Evolutionary conservation across 768 basidiomycete genomes (phyloP), one percentile per base, ranked within the genome.

Genomic region (Phylloporus sp.): DNA sequence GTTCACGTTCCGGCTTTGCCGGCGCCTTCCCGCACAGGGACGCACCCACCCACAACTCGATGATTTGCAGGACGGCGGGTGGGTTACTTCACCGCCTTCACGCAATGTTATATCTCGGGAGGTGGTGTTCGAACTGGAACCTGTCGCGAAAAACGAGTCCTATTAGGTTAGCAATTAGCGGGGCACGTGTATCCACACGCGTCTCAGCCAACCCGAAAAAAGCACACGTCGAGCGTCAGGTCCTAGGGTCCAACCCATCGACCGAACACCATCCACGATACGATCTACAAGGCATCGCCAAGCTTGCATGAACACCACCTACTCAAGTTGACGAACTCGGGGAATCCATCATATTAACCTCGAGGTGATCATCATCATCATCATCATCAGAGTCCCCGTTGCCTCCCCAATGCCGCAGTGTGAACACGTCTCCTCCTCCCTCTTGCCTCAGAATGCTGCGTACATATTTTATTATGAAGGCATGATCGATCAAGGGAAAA

Each of bases 21-120:
- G 15, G 76, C 77, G 6, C 54, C 52, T n/a, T 66, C 58, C 80
- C 80, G 81, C 22, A 76, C 77, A 17, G 60, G 38, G 39, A 45
- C 37, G 56, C 80, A 79, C 11, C 64, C 74, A 28, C 78, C 78
- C 8, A 73, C 71, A 46, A n/a, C 26, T 10, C 74, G 69, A 59
- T 79, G 73, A 9, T 73, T 70, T 18, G 80, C 79, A 51, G 38
- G 36, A 42, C 9, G 28, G 26, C 5, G 43, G 20, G 38, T 23
- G 33, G 31, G 35, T 22, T 3, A 34, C 40, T n/a, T n/a, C n/a
- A n/a, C n/a, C n/a, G n/a, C n/a, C n/a, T n/a, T n/a, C n/a, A n/a
- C n/a, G 77, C 78, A 35, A 80, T 81, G 54, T 82, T 81, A 2
- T 78, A 76, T 55, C n/a, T n/a, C n/a, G n/a, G n/a, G n/a, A n/a